Conservation (phyloP, 2,329 filamentous ascomycete species). For the Penicillium sp. region DNA sequence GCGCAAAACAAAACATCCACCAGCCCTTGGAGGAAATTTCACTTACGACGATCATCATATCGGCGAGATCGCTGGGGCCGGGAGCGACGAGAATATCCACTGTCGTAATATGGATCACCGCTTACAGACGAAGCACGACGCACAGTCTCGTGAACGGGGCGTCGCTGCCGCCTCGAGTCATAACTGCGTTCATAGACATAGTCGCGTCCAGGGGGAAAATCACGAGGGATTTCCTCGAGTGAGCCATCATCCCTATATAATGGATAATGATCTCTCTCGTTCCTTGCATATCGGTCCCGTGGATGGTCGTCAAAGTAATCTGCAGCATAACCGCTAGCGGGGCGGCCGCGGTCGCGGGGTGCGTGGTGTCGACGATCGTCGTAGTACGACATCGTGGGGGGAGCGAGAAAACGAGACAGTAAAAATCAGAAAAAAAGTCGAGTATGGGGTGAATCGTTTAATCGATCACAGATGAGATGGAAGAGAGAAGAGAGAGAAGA, state of each 20-base stretch:
- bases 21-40: not conserved
- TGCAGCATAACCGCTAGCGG: conserved; percentile 29
- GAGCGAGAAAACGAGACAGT: conserved; percentile 6
- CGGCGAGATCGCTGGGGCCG: conserved; percentile 50
- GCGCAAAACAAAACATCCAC: not conserved
- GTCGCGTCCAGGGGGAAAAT: conserved; percentile 74
- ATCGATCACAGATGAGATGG: conserved; percentile 19
- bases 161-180: conserved; percentile 18
- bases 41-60: conserved; percentile 50
- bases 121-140: conserved; percentile 43
- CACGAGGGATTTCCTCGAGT: conserved; percentile 79
- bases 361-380: conserved; percentile 36
- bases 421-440: conserved; percentile 9
- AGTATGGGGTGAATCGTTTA: conserved; percentile 11
- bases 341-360: conserved; percentile 37
- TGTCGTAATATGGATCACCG: conserved; percentile 40
- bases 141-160: conserved; percentile 38
- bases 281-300: conserved; percentile 16
- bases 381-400: conserved; percentile 41
- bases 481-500: conserved; percentile 14
- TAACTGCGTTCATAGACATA: conserved; percentile 37
- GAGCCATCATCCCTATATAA: conserved; percentile 72
- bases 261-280: conserved; percentile 28
- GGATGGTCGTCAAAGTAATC: conserved; percentile 33
- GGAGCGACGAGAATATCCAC: conserved; percentile 32